These are phyloP conservation scores for Dictyophora rubrovolvata DNA, from an alignment of 768 basidiomycete genomes.

Conservation along the genomic window DNA sequence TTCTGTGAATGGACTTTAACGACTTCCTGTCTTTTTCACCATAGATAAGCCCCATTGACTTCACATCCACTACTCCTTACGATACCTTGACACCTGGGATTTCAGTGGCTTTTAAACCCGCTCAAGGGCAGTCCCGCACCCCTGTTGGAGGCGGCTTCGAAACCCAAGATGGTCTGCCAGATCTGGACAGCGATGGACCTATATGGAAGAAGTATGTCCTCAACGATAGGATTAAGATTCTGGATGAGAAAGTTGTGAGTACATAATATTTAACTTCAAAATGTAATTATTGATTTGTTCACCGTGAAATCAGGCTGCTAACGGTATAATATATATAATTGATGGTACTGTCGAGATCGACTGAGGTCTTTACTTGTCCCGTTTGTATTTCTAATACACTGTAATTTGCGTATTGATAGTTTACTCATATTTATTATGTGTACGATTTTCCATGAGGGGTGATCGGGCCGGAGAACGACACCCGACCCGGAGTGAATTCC, in stretches of 20 bases:
- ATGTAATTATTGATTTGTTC: not conserved
- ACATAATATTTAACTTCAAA: conserved; percentile 9
- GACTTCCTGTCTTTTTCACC: conserved; percentile 6
- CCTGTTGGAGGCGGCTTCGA: not conserved
- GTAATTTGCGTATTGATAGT: not conserved
- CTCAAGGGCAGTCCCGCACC: not conserved
- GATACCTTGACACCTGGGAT: conserved; percentile 50
- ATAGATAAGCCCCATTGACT: not conserved
- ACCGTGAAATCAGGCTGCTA: conserved; percentile 30
- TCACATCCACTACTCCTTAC: conserved; percentile 29
- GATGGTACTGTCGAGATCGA: conserved; percentile 35
- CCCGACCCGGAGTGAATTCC: too few species aligned
- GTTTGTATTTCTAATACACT: not conserved
- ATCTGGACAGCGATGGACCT: not conserved
- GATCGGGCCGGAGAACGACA: too few species aligned
- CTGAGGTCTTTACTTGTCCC: not conserved
- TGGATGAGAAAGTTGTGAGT: conserved; percentile 50
- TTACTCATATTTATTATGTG: not conserved
- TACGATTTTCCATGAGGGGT: too few species aligned
- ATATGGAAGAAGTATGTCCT: conserved; percentile 50
- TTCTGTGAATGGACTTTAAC: not conserved
- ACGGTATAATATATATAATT: conserved; percentile 50
- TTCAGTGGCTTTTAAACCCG: conserved; percentile 41
- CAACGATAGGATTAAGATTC: conserved; percentile 44
- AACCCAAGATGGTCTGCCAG: not conserved